Base-by-base conservation (phyloP, 495 filamentous ascomycete genomes). In the Talaromyces trachyspermus region DNA sequence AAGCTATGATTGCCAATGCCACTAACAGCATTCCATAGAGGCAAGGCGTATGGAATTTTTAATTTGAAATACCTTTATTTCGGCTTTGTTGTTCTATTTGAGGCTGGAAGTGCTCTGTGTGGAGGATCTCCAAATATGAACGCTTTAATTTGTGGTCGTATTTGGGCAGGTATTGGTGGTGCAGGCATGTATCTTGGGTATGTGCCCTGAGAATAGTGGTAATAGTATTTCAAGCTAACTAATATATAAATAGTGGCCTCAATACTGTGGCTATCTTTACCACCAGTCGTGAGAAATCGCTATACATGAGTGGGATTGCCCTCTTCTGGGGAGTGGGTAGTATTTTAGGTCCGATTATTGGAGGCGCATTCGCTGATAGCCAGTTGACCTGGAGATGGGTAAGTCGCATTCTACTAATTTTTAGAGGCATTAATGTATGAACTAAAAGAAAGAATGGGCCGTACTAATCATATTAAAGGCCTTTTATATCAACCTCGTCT, bases 401-500 rank as follows among this genome's bases (percentile, higher is more conserved):
- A 14, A 74, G 77, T 40, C 17, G 12, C 12, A 30, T 40, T 24
- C 49, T 65, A 1, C 17, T 68, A 8, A 55, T 79, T 5, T 61
- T 65, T 30, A 55, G 63, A 7, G 72, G 66, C 8, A 61, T 64
- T 20, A n/a, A n/a, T n/a, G n/a, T n/a, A n/a, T n/a, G n/a, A n/a
- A n/a, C n/a, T n/a, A n/a, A n/a, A n/a, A n/a, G 37, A 59, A 71
- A 18, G 65, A 78, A n/a, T n/a, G n/a, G n/a, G n/a, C n/a, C n/a
- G n/a, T 52, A 72, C 70, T 14, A 63, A 80, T 11, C 11, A 12
- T 10, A 4, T 17, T 24, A 7, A 20, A 41, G 38, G 77, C 75
- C 27, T 85, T 85, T 55, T 86, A 81, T 59, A 74, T 85, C 55
- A 86, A 83, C 55, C 63, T 83, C n/a, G 51, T 66, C 37, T 60